A percentile compares a stretch with the other conserved stretches of the same genome.
Conservation (phyloP, 164 flowering plant species). For the Kingdonia uniflora region DNA sequence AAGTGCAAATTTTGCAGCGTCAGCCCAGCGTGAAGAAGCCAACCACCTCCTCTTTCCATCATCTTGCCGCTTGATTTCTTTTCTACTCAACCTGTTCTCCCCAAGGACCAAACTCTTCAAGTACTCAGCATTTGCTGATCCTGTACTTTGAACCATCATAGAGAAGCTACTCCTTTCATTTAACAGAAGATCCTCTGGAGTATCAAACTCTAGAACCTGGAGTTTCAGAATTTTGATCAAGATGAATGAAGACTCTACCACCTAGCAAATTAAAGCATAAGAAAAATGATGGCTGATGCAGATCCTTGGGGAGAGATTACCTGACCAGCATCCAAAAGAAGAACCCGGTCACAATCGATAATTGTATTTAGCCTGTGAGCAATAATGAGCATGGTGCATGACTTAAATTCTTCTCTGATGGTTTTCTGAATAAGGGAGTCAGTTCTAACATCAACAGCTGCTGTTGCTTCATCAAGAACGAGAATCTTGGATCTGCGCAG, state of each 20-base stretch:
- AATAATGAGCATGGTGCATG: conserved; percentile 94
- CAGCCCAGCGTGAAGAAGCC: conserved; percentile 96
- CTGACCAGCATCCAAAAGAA: conserved; percentile 84
- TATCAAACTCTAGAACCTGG: conserved; percentile 83
- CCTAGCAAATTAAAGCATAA: too few relatives aligned
- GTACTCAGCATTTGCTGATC: conserved; percentile 95
- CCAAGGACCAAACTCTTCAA: conserved; percentile 56
- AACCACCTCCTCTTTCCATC: conserved; percentile 77
- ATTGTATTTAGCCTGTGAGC: conserved; percentile 96
- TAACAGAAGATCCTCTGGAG: conserved; percentile 62
- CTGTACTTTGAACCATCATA: conserved; percentile 97
- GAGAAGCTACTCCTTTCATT: conserved; percentile 77
- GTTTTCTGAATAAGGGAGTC: conserved; percentile 98
- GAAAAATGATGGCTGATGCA: not conserved
- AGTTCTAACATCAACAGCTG: conserved; percentile 99
- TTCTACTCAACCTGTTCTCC: conserved; percentile 30
- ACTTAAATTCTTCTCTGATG: conserved; percentile 87
- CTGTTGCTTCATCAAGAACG: conserved; percentile 99
- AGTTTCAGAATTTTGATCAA: not conserved
- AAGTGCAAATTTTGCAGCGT: conserved; percentile 90
- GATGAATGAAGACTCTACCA: too few relatives aligned
- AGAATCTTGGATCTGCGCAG: conserved; percentile 92
- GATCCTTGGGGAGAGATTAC: conserved; percentile 20
- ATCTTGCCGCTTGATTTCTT: conserved; percentile 31
- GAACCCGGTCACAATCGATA: conserved; percentile 86